Percentiles rank a stretch among this genome's conserved stretches.
Conservation (phyloP, 371 early-diverging fungal genomes). For the Chytridiales sp. region DNA sequence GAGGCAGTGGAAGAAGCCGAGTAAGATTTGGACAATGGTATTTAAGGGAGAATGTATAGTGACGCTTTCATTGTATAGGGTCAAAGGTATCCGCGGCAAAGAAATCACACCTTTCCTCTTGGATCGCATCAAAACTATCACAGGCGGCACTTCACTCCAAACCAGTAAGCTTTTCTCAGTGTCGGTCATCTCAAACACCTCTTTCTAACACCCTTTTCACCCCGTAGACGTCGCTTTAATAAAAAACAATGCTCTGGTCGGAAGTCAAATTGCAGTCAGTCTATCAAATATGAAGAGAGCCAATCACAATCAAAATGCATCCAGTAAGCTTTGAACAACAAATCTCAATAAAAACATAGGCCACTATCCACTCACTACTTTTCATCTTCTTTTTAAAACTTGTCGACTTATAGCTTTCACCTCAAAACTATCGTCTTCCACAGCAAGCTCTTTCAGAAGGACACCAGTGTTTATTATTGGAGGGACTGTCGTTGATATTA, state of each 20-base stretch:
- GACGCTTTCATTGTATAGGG: slow-evolving; percentile 31
- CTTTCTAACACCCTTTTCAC: background rate
- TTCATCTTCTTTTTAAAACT: background rate
- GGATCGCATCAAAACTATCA: slow-evolving; percentile 74
- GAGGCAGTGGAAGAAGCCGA: slow-evolving; percentile 68
- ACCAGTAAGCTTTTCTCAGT: slow-evolving; percentile 63
- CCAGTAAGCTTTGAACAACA: background rate
- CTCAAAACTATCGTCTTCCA: background rate
- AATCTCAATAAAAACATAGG: too few species aligned
- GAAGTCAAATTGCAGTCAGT: slow-evolving; percentile 69
- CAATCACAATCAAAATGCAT: background rate
- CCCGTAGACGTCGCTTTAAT: slow-evolving; percentile 77
- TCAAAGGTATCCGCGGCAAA: slow-evolving; percentile 69
- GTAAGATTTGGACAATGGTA: slow-evolving; percentile 21
- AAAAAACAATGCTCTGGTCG: slow-evolving; percentile 86
- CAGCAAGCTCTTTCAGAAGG: too few species aligned
- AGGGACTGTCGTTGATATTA: slow-evolving; percentile 79
- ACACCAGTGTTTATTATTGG: slow-evolving; percentile 82
- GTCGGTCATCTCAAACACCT: slow-evolving; percentile 1
- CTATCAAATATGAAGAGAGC: slow-evolving; percentile 13
- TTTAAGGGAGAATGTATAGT: too few species aligned
- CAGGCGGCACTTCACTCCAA: slow-evolving; percentile 73
- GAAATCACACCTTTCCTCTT: slow-evolving; percentile 90
- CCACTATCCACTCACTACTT: background rate
- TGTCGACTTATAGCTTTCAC: background rate